Evolutionary conservation across 306 rosid species (phyloP).

Genomic region (Myrica gale): DNA sequence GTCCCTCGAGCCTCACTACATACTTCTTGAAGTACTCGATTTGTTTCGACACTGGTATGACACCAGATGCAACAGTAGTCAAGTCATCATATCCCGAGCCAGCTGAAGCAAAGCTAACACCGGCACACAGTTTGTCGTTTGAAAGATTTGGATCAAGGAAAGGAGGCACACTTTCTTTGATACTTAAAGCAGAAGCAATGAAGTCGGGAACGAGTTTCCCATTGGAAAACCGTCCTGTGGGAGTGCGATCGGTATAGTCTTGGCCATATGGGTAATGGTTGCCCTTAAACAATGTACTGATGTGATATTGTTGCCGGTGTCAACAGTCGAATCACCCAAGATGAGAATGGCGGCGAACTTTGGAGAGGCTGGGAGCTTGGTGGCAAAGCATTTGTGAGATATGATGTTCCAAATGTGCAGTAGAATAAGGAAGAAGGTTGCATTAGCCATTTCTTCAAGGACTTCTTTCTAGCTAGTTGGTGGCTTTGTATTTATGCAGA

Average conservation of each 20-base stretch:
- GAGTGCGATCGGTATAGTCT: conserved; percentile 50
- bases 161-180: conserved; percentile 60
- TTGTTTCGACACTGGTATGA: conserved; percentile 46
- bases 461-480: neutral
- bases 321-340: conserved; percentile 67
- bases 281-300: conserved; percentile 37
- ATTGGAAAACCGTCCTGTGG: conserved; percentile 63
- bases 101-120: conserved; percentile 63
- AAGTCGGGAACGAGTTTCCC: conserved; percentile 62
- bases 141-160: conserved; percentile 46
- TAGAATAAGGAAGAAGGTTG: conserved; percentile 23
- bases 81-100: conserved; percentile 56
- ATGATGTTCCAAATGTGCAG: conserved; percentile 28
- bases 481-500: no score
- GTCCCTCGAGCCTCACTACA: conserved; percentile 35
- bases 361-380: conserved; percentile 8
- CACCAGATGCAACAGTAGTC: conserved; percentile 29
- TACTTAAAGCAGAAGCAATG: conserved; percentile 39
- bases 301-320: conserved; percentile 62
- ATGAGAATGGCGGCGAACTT: conserved; percentile 51
- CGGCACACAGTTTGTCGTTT: conserved; percentile 43
- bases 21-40: conserved; percentile 47
- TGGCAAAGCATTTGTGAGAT: conserved; percentile 26
- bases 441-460: conserved; percentile 32
- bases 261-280: conserved; percentile 59